Base-by-base conservation (phyloP, 1,284 basidiomycete genomes). In the Ustilago sp. region DNA sequence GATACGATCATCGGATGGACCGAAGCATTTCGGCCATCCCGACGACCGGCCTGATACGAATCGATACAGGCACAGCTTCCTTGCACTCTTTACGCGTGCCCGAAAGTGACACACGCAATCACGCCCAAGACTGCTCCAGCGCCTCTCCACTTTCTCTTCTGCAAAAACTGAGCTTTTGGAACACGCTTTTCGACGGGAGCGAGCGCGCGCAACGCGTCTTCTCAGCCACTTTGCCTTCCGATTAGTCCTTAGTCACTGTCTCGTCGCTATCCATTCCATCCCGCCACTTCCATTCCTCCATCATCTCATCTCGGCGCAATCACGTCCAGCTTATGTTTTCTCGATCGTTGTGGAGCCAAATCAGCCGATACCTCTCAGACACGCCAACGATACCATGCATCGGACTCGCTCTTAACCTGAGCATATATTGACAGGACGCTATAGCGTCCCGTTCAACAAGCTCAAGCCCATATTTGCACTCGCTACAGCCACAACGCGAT, bases 71-170 rank as follows among this genome's bases (percentile, higher is more conserved):
- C 23, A 28, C 23, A 28, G 23, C 23, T 28, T 28, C 3, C 23
- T 28, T 28, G 23, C 23, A 28, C 57, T 60, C 58, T 60, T 60
- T 60, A 60, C 58, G 58, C 58, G 58, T 51, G 35, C 3, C 13
- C 34, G 4, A 48, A 48, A 59, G 19, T 50, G 35, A 45, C 36
- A 59, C 57, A 57, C 41, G 55, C 34, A 59, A 17, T 47, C 36
- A 59, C 57, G 47, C 41, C 41, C 34, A 59, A 17, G 17, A 34
- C 47, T 41, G 58, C 35, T 41, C 58, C 12, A 51, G 35, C 53
- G 47, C 36, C 45, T 36, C 53, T 38, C 53, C 53, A 55, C 53
- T 38, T n/a, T 9, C 15, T 36, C 34, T n/a, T 6, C 31, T 53
- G 52, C 52, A 38, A 43, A 31, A 55, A 55, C 54, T 55, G 41